Conservation (phyloP, 2,329 filamentous ascomycete species). For the Colletotrichum chrysophilum region DNA sequence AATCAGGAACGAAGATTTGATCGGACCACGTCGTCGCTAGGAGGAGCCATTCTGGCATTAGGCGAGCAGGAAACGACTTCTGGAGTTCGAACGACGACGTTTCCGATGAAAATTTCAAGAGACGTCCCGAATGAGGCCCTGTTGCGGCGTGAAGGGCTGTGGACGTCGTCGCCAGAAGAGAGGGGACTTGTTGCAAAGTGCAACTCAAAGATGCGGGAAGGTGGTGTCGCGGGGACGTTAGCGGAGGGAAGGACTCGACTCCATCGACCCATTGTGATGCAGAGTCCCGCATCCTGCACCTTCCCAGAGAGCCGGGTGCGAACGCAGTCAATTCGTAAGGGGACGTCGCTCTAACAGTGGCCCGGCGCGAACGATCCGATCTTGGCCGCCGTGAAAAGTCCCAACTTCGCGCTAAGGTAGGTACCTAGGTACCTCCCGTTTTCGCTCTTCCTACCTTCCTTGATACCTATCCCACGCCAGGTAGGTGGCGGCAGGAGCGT, state of each 20-base stretch:
- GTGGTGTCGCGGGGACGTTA: not conserved
- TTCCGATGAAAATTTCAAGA: not conserved
- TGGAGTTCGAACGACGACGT: not conserved
- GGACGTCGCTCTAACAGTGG: not conserved
- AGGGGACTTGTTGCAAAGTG: not conserved
- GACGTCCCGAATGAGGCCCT: not conserved
- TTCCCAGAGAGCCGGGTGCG: not conserved
- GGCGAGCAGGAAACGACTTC: not conserved
- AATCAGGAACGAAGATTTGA: not conserved
- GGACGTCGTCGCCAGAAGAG: not conserved
- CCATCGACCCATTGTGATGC: not conserved
- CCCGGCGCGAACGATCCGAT: no score
- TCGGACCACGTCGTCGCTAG: not conserved
- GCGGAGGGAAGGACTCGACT: not conserved
- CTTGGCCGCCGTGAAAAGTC: not conserved
- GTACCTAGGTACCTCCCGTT: not conserved
- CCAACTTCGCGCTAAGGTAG: not conserved
- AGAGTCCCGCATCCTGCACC: no score
- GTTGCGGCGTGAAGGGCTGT: not conserved
- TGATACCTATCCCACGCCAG: not conserved
- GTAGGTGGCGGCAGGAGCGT: not conserved
- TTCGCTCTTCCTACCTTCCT: not conserved
- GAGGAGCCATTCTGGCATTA: not conserved
- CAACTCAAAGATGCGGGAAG: not conserved
- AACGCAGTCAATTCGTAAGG: not conserved